Conservation (phyloP, 441 rosid species). For the California macrophylla region DNA sequence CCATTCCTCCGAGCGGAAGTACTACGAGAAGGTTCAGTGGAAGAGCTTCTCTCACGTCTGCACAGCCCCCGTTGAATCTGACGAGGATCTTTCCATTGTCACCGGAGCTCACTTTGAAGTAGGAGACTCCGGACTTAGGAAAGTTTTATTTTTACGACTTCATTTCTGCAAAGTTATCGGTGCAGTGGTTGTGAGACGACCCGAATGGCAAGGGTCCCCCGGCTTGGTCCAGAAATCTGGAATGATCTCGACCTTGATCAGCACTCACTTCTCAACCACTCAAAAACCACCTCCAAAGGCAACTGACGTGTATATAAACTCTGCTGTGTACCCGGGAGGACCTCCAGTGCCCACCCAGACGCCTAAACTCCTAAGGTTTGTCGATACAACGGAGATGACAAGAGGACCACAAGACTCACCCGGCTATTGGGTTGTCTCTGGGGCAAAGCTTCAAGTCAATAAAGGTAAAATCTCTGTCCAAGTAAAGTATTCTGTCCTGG, state of each 20-base stretch:
- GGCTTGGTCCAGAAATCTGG: slow-evolving; percentile 70
- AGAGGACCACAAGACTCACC: slow-evolving; percentile 92
- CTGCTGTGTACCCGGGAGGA: slow-evolving; percentile 84
- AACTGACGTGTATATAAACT: slow-evolving; percentile 82
- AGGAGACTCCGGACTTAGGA: slow-evolving; percentile 56
- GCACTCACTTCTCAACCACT: slow-evolving; percentile 58
- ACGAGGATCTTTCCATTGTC: slow-evolving; percentile 67
- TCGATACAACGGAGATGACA: slow-evolving; percentile 79
- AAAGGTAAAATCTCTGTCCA: slow-evolving; percentile 78
- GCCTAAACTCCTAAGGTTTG: slow-evolving; percentile 73
- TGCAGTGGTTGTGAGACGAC: slow-evolving; percentile 31
- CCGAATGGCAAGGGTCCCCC: slow-evolving; percentile 90
- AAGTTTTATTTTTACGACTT: slow-evolving; percentile 76
- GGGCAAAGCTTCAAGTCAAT: slow-evolving; percentile 75
- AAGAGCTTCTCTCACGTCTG: slow-evolving; percentile 87
- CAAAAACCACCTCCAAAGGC: slow-evolving; percentile 70
- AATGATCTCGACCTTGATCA: slow-evolving; percentile 68
- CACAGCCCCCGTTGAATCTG: slow-evolving; percentile 75
- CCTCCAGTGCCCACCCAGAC: slow-evolving; percentile 89
- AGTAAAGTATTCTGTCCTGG: slow-evolving; percentile 77
- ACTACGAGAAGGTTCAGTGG: slow-evolving; percentile 86
- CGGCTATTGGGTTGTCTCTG: slow-evolving; percentile 94
- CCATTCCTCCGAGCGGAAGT: slow-evolving; percentile 48
- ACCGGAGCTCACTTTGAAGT: slow-evolving; percentile 85
- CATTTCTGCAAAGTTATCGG: slow-evolving; percentile 49